Conservation (phyloP, 139 green algal genomes). For the Coccomyxa sp. region DNA sequence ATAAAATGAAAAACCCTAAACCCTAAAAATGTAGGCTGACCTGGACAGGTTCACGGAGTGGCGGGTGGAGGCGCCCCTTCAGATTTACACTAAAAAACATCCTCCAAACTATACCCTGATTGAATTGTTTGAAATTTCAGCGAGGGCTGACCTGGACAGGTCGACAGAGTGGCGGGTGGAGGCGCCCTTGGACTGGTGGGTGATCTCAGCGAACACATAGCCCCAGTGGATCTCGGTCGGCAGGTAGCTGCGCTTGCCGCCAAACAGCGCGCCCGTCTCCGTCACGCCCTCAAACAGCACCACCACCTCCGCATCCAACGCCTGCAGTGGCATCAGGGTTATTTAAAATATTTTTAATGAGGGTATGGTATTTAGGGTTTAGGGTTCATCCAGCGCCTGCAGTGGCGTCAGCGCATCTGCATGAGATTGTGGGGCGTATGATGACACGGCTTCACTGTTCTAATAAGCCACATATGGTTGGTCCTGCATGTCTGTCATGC, state of each 20-base stretch:
- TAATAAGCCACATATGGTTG: no score
- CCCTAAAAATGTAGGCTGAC: constrained; percentile 13
- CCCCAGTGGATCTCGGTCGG: constrained; percentile 78
- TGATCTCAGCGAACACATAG: constrained; percentile 48
- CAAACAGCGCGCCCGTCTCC: constrained; percentile 75
- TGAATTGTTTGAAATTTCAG: no score
- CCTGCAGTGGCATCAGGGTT: constrained; percentile 31
- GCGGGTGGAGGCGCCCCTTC: constrained; percentile 14
- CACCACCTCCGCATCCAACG: constrained; percentile 67
- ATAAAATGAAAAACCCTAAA: background rate
- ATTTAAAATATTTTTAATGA: background rate
- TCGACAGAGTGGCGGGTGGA: constrained; percentile 54
- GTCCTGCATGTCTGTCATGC: no score
- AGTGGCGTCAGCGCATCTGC: no score
- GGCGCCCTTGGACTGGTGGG: constrained; percentile 25
- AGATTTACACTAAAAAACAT: no score
- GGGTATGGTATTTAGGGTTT: no score
- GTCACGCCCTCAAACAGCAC: constrained; percentile 69
- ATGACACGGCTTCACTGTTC: no score
- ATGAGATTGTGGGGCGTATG: no score
- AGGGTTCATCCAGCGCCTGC: no score
- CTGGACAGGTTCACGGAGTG: constrained; percentile 63
- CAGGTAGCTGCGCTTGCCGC: constrained; percentile 65
- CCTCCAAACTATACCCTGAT: no score
- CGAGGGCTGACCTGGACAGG: constrained; percentile 52